phyloP scores from a whole-genome alignment of 2,329 filamentous ascomycete genomes.

The Fusarium sp. region DNA sequence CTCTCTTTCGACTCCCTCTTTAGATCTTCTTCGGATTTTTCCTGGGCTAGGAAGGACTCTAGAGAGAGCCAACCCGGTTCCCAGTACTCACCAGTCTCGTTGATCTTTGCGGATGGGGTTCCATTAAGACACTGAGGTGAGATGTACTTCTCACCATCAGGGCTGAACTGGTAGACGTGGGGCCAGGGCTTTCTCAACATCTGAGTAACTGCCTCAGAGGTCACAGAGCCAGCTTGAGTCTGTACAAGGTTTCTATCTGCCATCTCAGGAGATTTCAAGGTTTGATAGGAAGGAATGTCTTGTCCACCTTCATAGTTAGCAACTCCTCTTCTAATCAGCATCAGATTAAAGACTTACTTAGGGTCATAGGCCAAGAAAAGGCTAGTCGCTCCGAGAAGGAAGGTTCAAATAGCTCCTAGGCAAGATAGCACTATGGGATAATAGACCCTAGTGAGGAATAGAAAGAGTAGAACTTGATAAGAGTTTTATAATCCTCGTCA shows the following conservation, averaged over 20 bases:
- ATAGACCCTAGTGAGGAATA: background rate
- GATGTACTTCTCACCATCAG: constrained; percentile 44
- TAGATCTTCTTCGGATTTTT: constrained; percentile 39
- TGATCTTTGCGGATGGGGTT: constrained; percentile 48
- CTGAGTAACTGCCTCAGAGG: background rate
- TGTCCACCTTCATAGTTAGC: background rate
- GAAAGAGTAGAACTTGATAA: background rate
- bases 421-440: background rate
- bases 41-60: constrained; percentile 46
- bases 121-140: constrained; percentile 46
- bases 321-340: background rate
- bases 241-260: background rate
- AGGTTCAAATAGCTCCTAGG: background rate
- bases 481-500: background rate
- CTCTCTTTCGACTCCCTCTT: constrained; percentile 27
- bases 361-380: background rate
- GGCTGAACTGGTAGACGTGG: constrained; percentile 38
- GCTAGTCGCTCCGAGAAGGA: background rate
- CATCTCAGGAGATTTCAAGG: background rate
- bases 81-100: constrained; percentile 52
- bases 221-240: background rate
- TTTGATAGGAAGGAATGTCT: background rate
- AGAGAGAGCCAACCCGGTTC: constrained; percentile 50
- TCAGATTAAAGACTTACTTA: background rate
- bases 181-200: constrained; percentile 38